Evolutionary conservation across 768 basidiomycete genomes (phyloP), one percentile per base, ranked within the genome.

Genomic region (Scleroderma bovista): DNA sequence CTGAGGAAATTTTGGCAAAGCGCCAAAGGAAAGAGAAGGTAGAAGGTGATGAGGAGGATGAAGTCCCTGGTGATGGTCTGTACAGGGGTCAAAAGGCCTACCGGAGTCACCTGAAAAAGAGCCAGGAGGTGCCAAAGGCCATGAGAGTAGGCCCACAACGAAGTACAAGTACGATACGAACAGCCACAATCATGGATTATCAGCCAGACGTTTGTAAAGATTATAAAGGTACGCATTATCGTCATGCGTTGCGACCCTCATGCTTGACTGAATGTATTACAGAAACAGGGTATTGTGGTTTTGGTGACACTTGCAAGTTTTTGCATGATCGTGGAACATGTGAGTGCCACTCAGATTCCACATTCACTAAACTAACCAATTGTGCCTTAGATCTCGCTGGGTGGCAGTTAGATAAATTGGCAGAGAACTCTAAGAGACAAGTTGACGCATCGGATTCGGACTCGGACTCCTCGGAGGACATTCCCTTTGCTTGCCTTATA

Each of bases 161-260:
- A 66, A 84, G 69, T 63, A 74, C 71, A 39, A 87, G 66, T 71
- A 97, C 88, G 51, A 92, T 99, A 57, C 80, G 93, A 49, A 94
- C 91, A 3, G 94, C 95, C 41, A 98, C 95, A 3, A 85, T 97
- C 51, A 79, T 90, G 41, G 95, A 99, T 74, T 99, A 97, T 69
- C 95, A 99, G 67, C 95, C 95, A 3, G 95, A 98, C 62, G 95
- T 99, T 16, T 99, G 95, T 71, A 99, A 99, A 69, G 95, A 98
- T 69, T 99, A 99, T 70, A 97, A 96, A 83, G 93, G 93, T 91
- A 54, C 50, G 84, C 76, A 52, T 52, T 19, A 9, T 22, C 17
- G 10, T 46, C 48, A 47, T 23, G 23, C 5, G 12, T 3, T 13
- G 13, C 34, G 5, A n/a, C 4, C 34, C 12, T 39, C 41, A 52